These are phyloP conservation scores for Tuber brumale DNA, from an alignment of 495 filamentous ascomycete genomes.

Conservation along the genomic window DNA sequence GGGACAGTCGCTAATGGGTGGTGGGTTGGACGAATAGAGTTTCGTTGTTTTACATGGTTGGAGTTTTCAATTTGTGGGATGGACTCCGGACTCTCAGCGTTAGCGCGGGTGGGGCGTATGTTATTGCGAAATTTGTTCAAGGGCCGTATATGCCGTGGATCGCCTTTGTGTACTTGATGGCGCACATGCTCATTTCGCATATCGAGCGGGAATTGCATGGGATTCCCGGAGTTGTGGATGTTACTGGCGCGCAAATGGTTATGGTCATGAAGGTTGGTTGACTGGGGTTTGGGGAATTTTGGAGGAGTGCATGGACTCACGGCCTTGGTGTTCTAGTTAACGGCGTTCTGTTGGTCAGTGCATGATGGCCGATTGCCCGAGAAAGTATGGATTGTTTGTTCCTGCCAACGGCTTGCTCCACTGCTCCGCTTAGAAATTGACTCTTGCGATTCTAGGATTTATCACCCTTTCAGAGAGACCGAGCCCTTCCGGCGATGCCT, in stretches of 20 bases:
- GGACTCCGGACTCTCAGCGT: constrained; percentile 74
- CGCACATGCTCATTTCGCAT: constrained; percentile 87
- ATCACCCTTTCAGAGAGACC: constrained; percentile 77
- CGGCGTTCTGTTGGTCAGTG: constrained; percentile 94
- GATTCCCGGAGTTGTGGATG: constrained; percentile 63
- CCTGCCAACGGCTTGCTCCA: neutral
- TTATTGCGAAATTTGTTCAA: constrained; percentile 73
- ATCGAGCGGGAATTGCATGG: constrained; percentile 68
- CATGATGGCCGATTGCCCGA: constrained; percentile 78
- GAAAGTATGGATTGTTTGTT: constrained; percentile 41
- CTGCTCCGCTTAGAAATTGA: neutral
- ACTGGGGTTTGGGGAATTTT: neutral
- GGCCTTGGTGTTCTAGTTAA: constrained; percentile 49
- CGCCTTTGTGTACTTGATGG: constrained; percentile 89
- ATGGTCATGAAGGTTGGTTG: constrained; percentile 75
- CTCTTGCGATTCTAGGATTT: constrained; percentile 49
- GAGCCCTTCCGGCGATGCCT: constrained; percentile 67
- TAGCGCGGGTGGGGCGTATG: constrained; percentile 70
- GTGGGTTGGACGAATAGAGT: constrained; percentile 46
- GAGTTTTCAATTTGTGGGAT: constrained; percentile 90
- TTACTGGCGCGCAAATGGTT: constrained; percentile 97
- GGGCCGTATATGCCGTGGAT: constrained; percentile 99
- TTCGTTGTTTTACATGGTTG: constrained; percentile 82
- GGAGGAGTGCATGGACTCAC: constrained; percentile 11
- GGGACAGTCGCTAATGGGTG: neutral